A percentile compares a stretch with the other conserved stretches of the same genome.
These are phyloP conservation scores for Sporobolomyces roseus DNA, from an alignment of 768 basidiomycete genomes.

Conservation along the genomic window DNA sequence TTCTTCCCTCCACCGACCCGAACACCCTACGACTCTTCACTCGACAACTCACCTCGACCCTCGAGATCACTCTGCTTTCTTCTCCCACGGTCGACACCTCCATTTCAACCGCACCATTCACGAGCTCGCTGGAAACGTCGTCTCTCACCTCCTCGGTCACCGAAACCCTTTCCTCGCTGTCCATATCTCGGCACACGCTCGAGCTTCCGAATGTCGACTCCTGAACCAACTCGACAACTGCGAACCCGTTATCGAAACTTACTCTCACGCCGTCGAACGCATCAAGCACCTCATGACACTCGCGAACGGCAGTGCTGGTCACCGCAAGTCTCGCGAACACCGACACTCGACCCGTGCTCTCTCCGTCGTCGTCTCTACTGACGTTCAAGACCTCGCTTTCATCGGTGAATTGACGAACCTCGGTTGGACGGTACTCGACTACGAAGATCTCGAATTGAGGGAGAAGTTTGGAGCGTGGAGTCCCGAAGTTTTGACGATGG, in stretches of 20 bases:
- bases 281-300: slow-evolving; percentile 28
- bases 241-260: slow-evolving; percentile 16
- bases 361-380: slow-evolving; percentile 37
- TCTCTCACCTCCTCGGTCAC: slow-evolving; percentile 31
- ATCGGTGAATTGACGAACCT: slow-evolving; percentile 35
- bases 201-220: slow-evolving; percentile 28
- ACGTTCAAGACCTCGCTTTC: slow-evolving; percentile 37
- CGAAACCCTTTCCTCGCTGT: slow-evolving; percentile 31
- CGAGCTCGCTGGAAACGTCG: slow-evolving; percentile 33
- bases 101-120: slow-evolving; percentile 32
- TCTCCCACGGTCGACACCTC: slow-evolving; percentile 35
- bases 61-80: slow-evolving; percentile 38
- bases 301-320: not conserved
- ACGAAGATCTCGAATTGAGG: slow-evolving; percentile 33
- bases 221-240: slow-evolving; percentile 27
- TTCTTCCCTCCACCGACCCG: slow-evolving; percentile 37
- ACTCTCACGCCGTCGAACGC: slow-evolving; percentile 33
- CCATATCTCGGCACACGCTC: slow-evolving; percentile 33
- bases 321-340: slow-evolving; percentile 35
- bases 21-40: slow-evolving; percentile 30
- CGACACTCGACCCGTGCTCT: slow-evolving; percentile 30
- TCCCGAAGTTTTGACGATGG: slow-evolving; percentile 26
- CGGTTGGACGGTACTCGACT: slow-evolving; percentile 39
- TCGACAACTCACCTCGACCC: slow-evolving; percentile 40
- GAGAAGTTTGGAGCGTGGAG: slow-evolving; percentile 29